A percentile compares a stretch with the other conserved stretches of the same genome.
Conservation (phyloP, 495 filamentous ascomycete species). For the Beverwykella pulmonaria region DNA sequence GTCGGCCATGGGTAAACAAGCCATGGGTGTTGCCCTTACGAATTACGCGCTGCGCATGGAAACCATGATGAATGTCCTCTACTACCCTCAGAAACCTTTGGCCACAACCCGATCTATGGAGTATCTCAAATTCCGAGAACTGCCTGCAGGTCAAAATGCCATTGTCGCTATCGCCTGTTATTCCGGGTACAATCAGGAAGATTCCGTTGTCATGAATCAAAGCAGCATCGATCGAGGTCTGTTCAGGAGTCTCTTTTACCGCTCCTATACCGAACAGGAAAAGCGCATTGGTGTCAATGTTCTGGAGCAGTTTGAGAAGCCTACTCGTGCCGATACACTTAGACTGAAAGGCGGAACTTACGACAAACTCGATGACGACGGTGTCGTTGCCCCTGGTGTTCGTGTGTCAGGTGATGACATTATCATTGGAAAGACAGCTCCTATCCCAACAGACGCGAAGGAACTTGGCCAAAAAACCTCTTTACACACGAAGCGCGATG, state of each 20-base stretch:
- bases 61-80: constrained; percentile 98
- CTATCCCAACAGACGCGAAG: constrained; percentile 86
- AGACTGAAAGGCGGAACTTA: constrained; percentile 94
- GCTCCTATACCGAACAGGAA: constrained; percentile 93
- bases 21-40: constrained; percentile 97
- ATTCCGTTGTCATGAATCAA: constrained; percentile 99
- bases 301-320: constrained; percentile 93
- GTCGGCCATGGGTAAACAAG: constrained; percentile 99
- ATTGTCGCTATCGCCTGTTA: constrained; percentile 97
- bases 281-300: constrained; percentile 89
- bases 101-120: constrained; percentile 98
- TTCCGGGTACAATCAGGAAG: constrained; percentile 99
- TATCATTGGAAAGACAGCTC: constrained; percentile 97
- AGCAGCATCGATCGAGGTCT: constrained; percentile 95
- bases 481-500: constrained; percentile 87
- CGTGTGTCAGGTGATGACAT: constrained; percentile 97
- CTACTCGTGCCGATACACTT: constrained; percentile 81
- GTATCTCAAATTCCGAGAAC: constrained; percentile 93
- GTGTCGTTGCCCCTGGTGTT: constrained; percentile 87
- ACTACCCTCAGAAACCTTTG: constrained; percentile 97
- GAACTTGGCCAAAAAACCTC: constrained; percentile 91
- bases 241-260: constrained; percentile 97
- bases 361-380: constrained; percentile 95
- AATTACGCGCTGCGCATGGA: constrained; percentile 97
- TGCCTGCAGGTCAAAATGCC: constrained; percentile 96